phyloP scores from a whole-genome alignment of 805 yeast genomes.

The Danielozyma ontarioensis region DNA sequence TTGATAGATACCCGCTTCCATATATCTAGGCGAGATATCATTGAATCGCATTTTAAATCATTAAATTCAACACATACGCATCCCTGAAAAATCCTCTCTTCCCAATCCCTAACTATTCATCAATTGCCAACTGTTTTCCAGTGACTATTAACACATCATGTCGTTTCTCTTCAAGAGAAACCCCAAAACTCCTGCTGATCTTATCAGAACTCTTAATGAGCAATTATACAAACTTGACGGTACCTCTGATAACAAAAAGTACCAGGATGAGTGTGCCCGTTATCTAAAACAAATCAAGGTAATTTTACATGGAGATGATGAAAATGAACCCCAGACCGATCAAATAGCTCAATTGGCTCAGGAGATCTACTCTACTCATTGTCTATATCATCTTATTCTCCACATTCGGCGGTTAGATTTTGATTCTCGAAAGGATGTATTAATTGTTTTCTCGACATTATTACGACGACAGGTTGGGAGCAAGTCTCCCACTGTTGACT shows the following conservation, averaged over 20 bases:
- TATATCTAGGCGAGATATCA: slow-evolving; percentile 8
- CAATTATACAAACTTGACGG: slow-evolving; percentile 59
- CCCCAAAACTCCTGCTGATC: slow-evolving; percentile 85
- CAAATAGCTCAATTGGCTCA: slow-evolving; percentile 71
- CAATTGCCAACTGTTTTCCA: not conserved
- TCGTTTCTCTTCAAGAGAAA: slow-evolving; percentile 87
- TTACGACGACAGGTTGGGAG: slow-evolving; percentile 73
- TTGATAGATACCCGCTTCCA: slow-evolving; percentile 36
- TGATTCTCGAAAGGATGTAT: slow-evolving; percentile 84
- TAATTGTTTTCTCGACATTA: slow-evolving; percentile 65
- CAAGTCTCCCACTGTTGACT: slow-evolving; percentile 84
- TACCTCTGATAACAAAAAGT: slow-evolving; percentile 35
- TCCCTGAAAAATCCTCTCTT: not conserved
- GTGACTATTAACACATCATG: slow-evolving; percentile 52
- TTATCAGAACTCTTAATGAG: slow-evolving; percentile 71
- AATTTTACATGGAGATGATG: slow-evolving; percentile 67
- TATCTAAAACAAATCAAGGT: slow-evolving; percentile 59
- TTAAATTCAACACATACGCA: not conserved
- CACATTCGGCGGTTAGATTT: slow-evolving; percentile 71
- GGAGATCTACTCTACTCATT: slow-evolving; percentile 70
- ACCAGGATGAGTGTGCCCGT: slow-evolving; percentile 72
- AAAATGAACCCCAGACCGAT: slow-evolving; percentile 61
- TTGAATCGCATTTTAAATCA: not conserved
- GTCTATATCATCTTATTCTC: slow-evolving; percentile 55
- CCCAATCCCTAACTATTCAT: not conserved